phyloP scores from a whole-genome alignment of 2,329 filamentous ascomycete genomes.

The Aspergillus pseudoglaucus region DNA sequence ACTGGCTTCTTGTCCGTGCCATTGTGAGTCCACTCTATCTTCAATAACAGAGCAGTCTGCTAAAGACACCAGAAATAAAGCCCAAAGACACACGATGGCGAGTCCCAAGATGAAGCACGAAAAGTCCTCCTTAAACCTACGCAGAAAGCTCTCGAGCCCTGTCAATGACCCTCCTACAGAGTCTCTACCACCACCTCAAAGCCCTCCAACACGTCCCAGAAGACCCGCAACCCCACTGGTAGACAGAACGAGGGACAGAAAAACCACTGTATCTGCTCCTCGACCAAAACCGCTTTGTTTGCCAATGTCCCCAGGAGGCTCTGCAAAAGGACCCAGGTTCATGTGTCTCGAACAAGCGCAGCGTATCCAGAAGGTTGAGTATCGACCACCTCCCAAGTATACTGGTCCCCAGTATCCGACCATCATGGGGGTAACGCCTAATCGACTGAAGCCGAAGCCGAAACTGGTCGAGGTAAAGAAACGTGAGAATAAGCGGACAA shows the following conservation, averaged over 20 bases:
- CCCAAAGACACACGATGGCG: no score
- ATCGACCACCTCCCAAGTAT: background rate
- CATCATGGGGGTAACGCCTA: conserved; percentile 1
- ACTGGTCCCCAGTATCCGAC: background rate
- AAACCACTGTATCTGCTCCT: background rate
- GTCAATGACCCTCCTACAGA: background rate
- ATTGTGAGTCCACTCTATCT: no score
- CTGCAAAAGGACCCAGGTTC: conserved; percentile 2
- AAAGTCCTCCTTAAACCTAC: background rate
- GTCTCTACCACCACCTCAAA: background rate
- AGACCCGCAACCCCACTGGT: background rate
- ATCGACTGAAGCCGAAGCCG: background rate
- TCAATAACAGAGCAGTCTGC: no score
- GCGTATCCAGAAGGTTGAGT: conserved; percentile 1
- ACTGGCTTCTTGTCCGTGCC: no score
- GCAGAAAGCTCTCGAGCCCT: background rate
- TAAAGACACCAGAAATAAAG: no score
- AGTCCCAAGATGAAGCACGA: background rate
- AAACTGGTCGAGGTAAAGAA: background rate
- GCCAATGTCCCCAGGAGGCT: background rate
- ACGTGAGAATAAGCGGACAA: background rate
- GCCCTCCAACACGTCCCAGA: background rate
- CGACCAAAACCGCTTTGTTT: background rate
- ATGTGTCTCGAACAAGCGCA: background rate
- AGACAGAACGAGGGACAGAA: conserved; percentile 1